Percentiles rank a stretch among this genome's conserved stretches.
phyloP scores from a whole-genome alignment of 164 flowering plant genomes.

The Protea cynaroides region DNA sequence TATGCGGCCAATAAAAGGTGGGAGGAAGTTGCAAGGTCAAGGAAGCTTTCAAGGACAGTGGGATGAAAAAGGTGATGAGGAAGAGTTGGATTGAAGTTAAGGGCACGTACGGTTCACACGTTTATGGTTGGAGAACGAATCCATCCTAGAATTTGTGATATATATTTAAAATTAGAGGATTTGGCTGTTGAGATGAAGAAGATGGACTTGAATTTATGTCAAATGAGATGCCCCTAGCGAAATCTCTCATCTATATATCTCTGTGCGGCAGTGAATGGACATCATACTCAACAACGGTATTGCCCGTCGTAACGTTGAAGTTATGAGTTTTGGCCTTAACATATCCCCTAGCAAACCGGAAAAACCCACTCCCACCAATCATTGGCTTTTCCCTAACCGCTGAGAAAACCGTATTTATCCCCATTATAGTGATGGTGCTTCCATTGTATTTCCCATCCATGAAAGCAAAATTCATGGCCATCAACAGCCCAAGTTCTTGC shows the following conservation, averaged over 20 bases:
- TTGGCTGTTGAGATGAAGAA: slow-evolving; percentile 52
- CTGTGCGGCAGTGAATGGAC: slow-evolving; percentile 5
- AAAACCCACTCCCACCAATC: slow-evolving; percentile 50
- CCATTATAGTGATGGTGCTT: slow-evolving; percentile 41
- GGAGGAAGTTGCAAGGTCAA: slow-evolving; percentile 53
- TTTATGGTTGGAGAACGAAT: slow-evolving; percentile 68
- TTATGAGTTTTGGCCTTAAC: slow-evolving; percentile 5
- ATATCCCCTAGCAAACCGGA: slow-evolving; percentile 13
- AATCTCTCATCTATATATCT: too few relatives aligned
- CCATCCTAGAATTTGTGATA: slow-evolving; percentile 53
- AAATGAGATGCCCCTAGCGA: slow-evolving; percentile 3
- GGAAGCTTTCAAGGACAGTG: slow-evolving; percentile 59
- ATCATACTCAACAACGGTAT: slow-evolving; percentile 13
- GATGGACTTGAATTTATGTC: slow-evolving; percentile 12
- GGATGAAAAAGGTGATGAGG: slow-evolving; percentile 61
- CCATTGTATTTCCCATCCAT: slow-evolving; percentile 45
- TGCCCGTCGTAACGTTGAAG: neutral
- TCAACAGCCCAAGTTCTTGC: slow-evolving; percentile 25
- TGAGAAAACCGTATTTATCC: slow-evolving; percentile 33
- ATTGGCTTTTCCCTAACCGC: slow-evolving; percentile 49
- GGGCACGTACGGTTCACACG: slow-evolving; percentile 50
- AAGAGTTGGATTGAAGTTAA: slow-evolving; percentile 82
- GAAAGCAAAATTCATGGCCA: slow-evolving; percentile 58
- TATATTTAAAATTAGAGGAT: slow-evolving; percentile 47
- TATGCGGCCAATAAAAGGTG: slow-evolving; percentile 68